These are phyloP conservation scores for Taphrina populina DNA, from an alignment of 1,139 yeast species.

Conservation along the genomic window DNA sequence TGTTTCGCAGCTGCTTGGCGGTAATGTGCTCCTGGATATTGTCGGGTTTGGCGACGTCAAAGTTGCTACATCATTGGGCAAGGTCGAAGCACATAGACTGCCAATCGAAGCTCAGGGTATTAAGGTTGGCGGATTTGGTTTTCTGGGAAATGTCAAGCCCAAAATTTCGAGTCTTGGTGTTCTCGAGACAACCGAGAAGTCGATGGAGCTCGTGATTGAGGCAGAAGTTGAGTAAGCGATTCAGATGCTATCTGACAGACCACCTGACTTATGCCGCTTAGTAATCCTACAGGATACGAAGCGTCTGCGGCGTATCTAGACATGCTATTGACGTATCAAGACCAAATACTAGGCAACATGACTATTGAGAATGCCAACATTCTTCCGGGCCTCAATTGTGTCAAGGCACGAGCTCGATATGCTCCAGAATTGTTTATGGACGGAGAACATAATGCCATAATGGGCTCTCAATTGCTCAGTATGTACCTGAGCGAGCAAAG, in stretches of 20 bases:
- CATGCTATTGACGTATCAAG: constrained; percentile 10
- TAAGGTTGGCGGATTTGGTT: constrained; percentile 26
- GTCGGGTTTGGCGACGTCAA: constrained; percentile 21
- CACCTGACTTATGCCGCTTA: constrained; percentile 6
- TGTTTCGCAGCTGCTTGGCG: constrained; percentile 18
- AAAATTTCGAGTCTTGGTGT: constrained; percentile 13
- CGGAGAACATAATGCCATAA: not conserved
- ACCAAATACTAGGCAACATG: constrained; percentile 10
- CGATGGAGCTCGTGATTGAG: constrained; percentile 12
- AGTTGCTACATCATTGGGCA: constrained; percentile 12
- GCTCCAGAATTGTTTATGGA: constrained; percentile 4
- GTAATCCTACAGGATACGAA: constrained; percentile 22
- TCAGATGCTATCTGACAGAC: not conserved
- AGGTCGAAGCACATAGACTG: constrained; percentile 20
- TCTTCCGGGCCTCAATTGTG: constrained; percentile 3
- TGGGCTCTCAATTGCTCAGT: constrained; percentile 9
- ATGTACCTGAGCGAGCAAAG: constrained; percentile 16
- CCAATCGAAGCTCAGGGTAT: constrained; percentile 29
- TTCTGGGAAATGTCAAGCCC: constrained; percentile 7
- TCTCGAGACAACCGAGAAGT: constrained; percentile 7
- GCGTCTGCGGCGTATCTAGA: constrained; percentile 6
- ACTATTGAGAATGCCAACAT: not conserved
- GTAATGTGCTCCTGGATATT: constrained; percentile 16
- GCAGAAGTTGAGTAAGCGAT: constrained; percentile 22
- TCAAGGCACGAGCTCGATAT: constrained; percentile 7